phyloP scores from a whole-genome alignment of 192 early-diverging fungal species.

The Mortierella claussenii region DNA sequence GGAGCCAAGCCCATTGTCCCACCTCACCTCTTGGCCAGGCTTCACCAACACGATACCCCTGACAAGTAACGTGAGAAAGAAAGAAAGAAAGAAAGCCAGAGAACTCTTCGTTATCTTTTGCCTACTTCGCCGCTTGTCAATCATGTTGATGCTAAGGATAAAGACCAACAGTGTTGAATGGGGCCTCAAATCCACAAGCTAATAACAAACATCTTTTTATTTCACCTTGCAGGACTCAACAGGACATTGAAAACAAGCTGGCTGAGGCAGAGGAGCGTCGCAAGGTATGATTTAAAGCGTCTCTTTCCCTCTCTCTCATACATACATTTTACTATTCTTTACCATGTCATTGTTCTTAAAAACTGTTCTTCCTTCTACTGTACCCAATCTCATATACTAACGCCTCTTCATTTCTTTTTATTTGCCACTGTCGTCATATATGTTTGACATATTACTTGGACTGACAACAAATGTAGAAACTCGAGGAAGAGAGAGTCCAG shows the following conservation, averaged over 20 bases:
- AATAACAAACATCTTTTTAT: background rate
- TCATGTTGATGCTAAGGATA: too few relatives aligned
- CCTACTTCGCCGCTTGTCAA: too few relatives aligned
- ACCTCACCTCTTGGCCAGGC: constrained; percentile 35
- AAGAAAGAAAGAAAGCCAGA: background rate
- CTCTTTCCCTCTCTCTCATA: too few relatives aligned
- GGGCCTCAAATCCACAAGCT: background rate
- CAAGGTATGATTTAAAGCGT: constrained; percentile 44
- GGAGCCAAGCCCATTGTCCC: constrained; percentile 37
- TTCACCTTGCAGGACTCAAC: constrained; percentile 33
- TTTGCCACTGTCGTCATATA: too few relatives aligned
- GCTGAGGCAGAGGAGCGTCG: constrained; percentile 51
- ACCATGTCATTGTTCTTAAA: too few relatives aligned
- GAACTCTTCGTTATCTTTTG: too few relatives aligned
- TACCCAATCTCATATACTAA: too few relatives aligned
- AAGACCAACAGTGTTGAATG: background rate
- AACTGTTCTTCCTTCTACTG: too few relatives aligned
- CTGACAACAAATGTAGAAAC: too few relatives aligned
- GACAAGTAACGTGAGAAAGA: constrained; percentile 22
- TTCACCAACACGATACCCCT: constrained; percentile 24
- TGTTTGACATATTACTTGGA: too few relatives aligned
- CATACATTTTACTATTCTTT: too few relatives aligned
- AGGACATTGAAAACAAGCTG: constrained; percentile 40
- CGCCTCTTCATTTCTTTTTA: too few relatives aligned
- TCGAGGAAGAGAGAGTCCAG: constrained; percentile 48